Conservation (phyloP, 2,329 filamentous ascomycete species). For the Colletotrichum nymphaeae region DNA sequence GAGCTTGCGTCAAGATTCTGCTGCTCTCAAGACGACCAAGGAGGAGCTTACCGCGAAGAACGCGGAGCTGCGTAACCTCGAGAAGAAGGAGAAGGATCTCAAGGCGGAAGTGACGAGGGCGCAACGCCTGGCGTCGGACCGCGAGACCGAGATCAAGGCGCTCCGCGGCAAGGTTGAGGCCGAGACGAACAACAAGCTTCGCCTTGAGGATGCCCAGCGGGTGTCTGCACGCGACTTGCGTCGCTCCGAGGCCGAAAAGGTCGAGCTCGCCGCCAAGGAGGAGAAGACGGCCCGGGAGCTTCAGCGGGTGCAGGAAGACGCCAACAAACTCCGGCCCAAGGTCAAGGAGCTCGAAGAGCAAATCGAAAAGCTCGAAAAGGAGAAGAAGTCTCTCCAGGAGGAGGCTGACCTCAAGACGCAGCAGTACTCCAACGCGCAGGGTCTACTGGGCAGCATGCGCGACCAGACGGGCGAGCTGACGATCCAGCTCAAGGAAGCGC, state of each 20-base stretch:
- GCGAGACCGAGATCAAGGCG: constrained; percentile 80
- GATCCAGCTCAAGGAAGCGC: constrained; percentile 90
- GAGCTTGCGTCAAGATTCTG: constrained; percentile 80
- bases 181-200: constrained; percentile 77
- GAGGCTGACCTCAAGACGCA: constrained; percentile 87
- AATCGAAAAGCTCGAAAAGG: constrained; percentile 73
- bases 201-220: constrained; percentile 83
- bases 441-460: constrained; percentile 89
- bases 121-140: constrained; percentile 77
- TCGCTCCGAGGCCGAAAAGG: constrained; percentile 81
- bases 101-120: constrained; percentile 77
- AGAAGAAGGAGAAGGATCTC: constrained; percentile 85
- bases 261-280: constrained; percentile 78
- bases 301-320: constrained; percentile 77
- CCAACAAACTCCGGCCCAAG: constrained; percentile 71
- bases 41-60: constrained; percentile 74
- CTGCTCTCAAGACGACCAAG: constrained; percentile 77
- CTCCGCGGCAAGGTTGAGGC: constrained; percentile 83
- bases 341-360: constrained; percentile 80
- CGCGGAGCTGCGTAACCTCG: constrained; percentile 77
- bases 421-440: constrained; percentile 87
- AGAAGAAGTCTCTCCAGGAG: constrained; percentile 76
- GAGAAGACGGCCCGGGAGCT: constrained; percentile 81
- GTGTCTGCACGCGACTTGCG: constrained; percentile 82
- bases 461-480: constrained; percentile 90